These are phyloP conservation scores for Exophiala dermatitidis DNA, from an alignment of 2,329 filamentous ascomycete genomes.

Conservation along the genomic window DNA sequence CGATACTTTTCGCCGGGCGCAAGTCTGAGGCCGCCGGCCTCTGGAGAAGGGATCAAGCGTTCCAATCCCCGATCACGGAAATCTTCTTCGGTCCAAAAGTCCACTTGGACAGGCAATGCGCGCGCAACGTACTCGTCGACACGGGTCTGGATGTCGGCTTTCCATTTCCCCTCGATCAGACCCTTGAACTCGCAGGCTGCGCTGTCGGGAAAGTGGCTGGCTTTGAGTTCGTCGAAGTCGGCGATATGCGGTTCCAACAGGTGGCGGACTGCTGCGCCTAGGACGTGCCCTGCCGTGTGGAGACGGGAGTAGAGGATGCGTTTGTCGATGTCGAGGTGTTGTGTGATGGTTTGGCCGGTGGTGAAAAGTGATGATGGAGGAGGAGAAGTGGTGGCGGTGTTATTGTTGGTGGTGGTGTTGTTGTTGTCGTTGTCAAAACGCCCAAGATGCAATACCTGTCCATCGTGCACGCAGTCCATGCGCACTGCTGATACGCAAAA, in stretches of 20 bases:
- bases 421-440: slow-evolving; percentile 38
- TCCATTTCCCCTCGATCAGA: slow-evolving; percentile 57
- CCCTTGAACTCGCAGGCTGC: slow-evolving; percentile 63
- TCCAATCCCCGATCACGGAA: slow-evolving; percentile 50
- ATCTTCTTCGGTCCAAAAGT: slow-evolving; percentile 61
- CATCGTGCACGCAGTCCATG: slow-evolving; percentile 44
- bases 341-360: slow-evolving; percentile 43
- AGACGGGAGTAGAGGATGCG: slow-evolving; percentile 58
- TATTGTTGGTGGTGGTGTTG: no score
- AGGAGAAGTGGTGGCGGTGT: no score
- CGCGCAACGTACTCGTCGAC: slow-evolving; percentile 53
- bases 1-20: slow-evolving; percentile 50
- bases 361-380: slow-evolving; percentile 31
- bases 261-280: slow-evolving; percentile 59
- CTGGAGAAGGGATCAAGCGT: slow-evolving; percentile 43
- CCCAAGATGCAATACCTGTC: slow-evolving; percentile 60
- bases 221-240: slow-evolving; percentile 60
- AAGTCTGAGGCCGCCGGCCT: slow-evolving; percentile 36
- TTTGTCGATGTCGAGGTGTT: slow-evolving; percentile 55
- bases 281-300: slow-evolving; percentile 67
- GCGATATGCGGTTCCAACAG: slow-evolving; percentile 48
- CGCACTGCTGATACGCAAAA: slow-evolving; percentile 55
- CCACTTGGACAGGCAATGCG: slow-evolving; percentile 54
- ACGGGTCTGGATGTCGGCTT: slow-evolving; percentile 54
- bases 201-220: slow-evolving; percentile 61